Percentiles rank a stretch among this genome's conserved stretches.
phyloP scores from a whole-genome alignment of 2,329 filamentous ascomycete species.

The Botrytis medusae region DNA sequence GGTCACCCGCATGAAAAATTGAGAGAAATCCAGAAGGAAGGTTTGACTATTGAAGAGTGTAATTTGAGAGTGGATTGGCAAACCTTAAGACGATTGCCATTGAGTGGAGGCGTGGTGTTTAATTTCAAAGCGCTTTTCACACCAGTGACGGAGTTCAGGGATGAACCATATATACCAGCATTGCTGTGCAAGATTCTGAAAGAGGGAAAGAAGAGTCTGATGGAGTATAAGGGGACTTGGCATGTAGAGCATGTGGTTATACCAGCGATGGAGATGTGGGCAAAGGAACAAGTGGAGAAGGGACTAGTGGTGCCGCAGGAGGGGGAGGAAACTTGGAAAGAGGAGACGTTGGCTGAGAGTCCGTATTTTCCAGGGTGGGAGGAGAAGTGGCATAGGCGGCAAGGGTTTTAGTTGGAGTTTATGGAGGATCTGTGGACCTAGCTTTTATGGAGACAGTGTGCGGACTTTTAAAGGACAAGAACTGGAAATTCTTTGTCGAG shows the following conservation, averaged over 20 bases:
- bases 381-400: conserved; percentile 67
- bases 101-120: conserved; percentile 75
- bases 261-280: conserved; percentile 63
- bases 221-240: conserved; percentile 82
- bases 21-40: conserved; percentile 56
- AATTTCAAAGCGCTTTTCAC: conserved; percentile 90
- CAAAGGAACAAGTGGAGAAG: conserved; percentile 62
- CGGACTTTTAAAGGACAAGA: background rate
- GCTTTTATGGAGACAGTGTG: background rate
- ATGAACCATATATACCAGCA: conserved; percentile 72
- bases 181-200: conserved; percentile 67
- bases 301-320: conserved; percentile 52
- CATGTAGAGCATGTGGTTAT: conserved; percentile 73
- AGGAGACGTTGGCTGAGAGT: conserved; percentile 68
- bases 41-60: conserved; percentile 58
- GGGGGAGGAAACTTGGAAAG: conserved; percentile 46
- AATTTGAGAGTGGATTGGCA: conserved; percentile 85
- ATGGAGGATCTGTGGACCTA: background rate
- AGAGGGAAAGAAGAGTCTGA: conserved; percentile 67
- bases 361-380: conserved; percentile 78
- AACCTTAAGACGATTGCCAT: conserved; percentile 73
- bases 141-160: conserved; percentile 64
- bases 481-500: background rate
- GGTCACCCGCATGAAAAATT: conserved; percentile 63
- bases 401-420: conserved; percentile 50